These are phyloP conservation scores for Tephrocybe sp. DNA, from an alignment of 768 basidiomycete genomes.

Conservation along the genomic window DNA sequence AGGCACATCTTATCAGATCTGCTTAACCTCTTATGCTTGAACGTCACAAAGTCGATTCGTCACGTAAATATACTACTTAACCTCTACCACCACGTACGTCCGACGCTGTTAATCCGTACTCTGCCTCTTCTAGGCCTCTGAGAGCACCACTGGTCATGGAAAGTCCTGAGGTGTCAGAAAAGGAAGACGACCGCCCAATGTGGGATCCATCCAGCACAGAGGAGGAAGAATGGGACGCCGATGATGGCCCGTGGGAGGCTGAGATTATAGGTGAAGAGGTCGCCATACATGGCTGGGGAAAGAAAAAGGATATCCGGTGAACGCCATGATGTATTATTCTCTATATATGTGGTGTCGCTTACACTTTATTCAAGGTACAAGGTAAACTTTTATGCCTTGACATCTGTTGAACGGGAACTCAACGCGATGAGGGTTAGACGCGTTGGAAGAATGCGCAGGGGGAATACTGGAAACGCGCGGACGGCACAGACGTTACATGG, in stretches of 20 bases:
- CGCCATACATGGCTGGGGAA: slow-evolving; percentile 21
- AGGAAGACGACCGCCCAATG: background rate
- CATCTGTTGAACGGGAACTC: background rate
- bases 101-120: too few species aligned
- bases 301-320: slow-evolving; percentile 22
- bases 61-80: too few species aligned
- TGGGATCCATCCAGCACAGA: background rate
- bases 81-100: too few species aligned
- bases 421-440: background rate
- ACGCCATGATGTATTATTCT: slow-evolving; percentile 9
- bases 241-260: slow-evolving; percentile 22
- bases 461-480: slow-evolving; percentile 46
- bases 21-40: too few species aligned
- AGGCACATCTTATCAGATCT: too few species aligned
- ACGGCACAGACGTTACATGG: slow-evolving; percentile 60
- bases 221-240: background rate
- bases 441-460: slow-evolving; percentile 42
- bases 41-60: too few species aligned
- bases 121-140: too few species aligned
- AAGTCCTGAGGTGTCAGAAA: background rate
- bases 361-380: slow-evolving; percentile 4
- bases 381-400: slow-evolving; percentile 6
- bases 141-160: too few species aligned
- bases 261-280: slow-evolving; percentile 41
- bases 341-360: background rate